Evolutionary conservation across 352 stramenopile genomes (phyloP).

Genomic region (Phytophthora sojae): DNA sequence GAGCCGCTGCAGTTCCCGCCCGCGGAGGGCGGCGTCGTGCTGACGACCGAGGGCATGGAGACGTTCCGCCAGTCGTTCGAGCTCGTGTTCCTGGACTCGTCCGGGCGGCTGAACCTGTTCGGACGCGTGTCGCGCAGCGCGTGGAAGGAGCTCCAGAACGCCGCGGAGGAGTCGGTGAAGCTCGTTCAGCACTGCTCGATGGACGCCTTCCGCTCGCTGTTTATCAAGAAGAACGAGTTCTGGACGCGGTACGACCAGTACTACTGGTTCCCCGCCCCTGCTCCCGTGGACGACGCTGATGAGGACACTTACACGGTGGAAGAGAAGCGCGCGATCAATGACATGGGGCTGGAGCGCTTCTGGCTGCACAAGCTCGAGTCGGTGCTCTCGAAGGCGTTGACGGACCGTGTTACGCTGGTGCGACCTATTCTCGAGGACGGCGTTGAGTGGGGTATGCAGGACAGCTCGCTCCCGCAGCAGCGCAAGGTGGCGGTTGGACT

Average conservation of each 20-base stretch:
- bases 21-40: conserved; percentile 54
- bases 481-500: conserved; percentile 84
- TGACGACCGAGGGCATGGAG: conserved; percentile 73
- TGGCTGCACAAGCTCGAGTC: conserved; percentile 64
- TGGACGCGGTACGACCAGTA: conserved; percentile 90
- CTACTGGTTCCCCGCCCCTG: conserved; percentile 76
- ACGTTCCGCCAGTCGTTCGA: conserved; percentile 76
- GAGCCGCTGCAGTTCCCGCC: conserved; percentile 77
- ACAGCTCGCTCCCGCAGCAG: conserved; percentile 41
- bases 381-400: conserved; percentile 65
- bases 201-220: conserved; percentile 81
- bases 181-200: conserved; percentile 71
- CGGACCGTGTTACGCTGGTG: conserved; percentile 71
- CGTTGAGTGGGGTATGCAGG: conserved; percentile 62
- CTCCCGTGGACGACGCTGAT: conserved; percentile 59
- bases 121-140: conserved; percentile 65
- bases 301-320: conserved; percentile 68
- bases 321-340: conserved; percentile 78
- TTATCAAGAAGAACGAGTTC: conserved; percentile 85
- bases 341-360: conserved; percentile 78
- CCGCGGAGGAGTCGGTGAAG: conserved; percentile 65
- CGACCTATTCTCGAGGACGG: conserved; percentile 53
- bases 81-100: conserved; percentile 83
- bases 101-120: conserved; percentile 80
- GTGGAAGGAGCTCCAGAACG: conserved; percentile 77